These are phyloP conservation scores for Tarenaya hassleriana DNA, from an alignment of 345 rosid genomes.

Conservation along the genomic window DNA sequence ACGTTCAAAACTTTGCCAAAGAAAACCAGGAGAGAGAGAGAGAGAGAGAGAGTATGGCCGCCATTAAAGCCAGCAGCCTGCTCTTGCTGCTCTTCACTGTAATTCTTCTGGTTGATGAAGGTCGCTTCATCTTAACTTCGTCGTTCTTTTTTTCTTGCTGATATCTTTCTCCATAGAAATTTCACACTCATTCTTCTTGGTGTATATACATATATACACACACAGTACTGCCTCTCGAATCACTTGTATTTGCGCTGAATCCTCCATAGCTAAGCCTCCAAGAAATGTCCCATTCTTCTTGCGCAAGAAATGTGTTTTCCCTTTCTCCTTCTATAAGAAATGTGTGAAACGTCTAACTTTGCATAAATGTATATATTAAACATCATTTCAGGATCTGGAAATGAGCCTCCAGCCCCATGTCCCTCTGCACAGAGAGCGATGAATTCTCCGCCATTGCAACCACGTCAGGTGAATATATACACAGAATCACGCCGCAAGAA, in stretches of 20 bases:
- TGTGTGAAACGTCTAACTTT: too few relatives aligned
- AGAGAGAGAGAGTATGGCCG: conserved; percentile 30
- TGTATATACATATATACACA: too few relatives aligned
- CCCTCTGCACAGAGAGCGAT: conserved; percentile 13
- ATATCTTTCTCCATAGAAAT: too few relatives aligned
- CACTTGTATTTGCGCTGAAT: too few relatives aligned
- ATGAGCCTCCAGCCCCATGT: conserved; percentile 19
- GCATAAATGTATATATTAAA: too few relatives aligned
- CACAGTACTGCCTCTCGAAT: too few relatives aligned
- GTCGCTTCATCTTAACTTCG: too few relatives aligned
- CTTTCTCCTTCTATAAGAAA: too few relatives aligned
- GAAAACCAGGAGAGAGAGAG: neutral
- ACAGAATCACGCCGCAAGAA: too few relatives aligned
- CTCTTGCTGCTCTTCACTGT: conserved; percentile 29
- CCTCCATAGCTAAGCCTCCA: too few relatives aligned
- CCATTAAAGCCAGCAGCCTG: conserved; percentile 23
- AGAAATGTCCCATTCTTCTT: neutral
- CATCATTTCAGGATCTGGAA: conserved; percentile 39
- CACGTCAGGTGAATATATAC: conserved; percentile 29
- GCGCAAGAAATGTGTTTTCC: neutral
- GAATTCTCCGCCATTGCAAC: conserved; percentile 17
- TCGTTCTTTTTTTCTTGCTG: too few relatives aligned
- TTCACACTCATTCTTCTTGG: too few relatives aligned
- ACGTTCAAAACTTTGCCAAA: conserved; percentile 3
- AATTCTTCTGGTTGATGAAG: conserved; percentile 20